Base-by-base conservation (phyloP, 1,284 basidiomycete species). In the Puccinia coronata region DNA sequence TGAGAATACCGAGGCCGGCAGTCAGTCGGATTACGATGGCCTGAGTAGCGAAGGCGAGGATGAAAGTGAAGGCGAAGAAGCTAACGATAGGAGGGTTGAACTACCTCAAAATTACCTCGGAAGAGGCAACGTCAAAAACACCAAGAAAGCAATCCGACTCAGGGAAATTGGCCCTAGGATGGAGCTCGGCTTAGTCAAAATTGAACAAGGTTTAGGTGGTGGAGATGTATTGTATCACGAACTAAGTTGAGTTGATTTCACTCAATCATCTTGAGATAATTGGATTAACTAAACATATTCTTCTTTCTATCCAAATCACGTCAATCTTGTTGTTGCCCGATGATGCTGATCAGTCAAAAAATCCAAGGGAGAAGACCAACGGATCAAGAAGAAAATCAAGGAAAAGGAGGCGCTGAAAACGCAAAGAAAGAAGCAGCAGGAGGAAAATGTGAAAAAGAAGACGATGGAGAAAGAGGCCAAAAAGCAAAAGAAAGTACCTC, bases 101-200 rank as follows among this genome's bases (percentile, higher is more conserved):
- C 88, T 99, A 28, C 93, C 94, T 57, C 92, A 92, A 82, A 93
- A 97, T 85, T 98, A 98, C 86, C 92, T 98, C 36, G 97, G 97
- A 25, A 88, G 96, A 85, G 96, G 96, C 82, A 98, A 98, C 86
- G 92, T 91, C 85, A 93, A 92, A 86, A 95, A 95, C 1, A 91
- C 93, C 85, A 91, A 93, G 87, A 91, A 95, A 83, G 96, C 97
- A 2, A 93, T 99, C 0, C 89, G 92, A 82, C 88, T 99, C 80
- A 92, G 96, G 80, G 97, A 99, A 87, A 91, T 98, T 73, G 97
- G 97, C 0, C 97, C 97, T 39, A 89, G 97, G 84, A 92, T 99
- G 91, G 97, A 99, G 87, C 87, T 98, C 83, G 90, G 90, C 83
- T 88, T 99, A 83, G 91, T 98, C 85, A 99, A 99, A 89, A 94